Conservation (phyloP, 31 red algal genomes). For the Odonthalia washingtoniensis region DNA sequence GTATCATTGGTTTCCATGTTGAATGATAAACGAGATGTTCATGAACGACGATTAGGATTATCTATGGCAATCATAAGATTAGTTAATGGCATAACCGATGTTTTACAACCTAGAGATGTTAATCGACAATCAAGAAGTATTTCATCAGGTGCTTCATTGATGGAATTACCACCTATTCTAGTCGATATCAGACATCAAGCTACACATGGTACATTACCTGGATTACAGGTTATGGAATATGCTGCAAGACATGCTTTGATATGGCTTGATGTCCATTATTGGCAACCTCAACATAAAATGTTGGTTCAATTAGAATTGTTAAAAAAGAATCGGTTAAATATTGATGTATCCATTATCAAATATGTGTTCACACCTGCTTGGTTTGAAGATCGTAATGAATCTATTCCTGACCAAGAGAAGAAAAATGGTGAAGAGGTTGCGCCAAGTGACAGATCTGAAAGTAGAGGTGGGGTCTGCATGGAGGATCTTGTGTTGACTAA, state of each 20-base stretch:
- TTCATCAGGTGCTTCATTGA: constrained; percentile 30
- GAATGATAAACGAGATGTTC: constrained; percentile 40
- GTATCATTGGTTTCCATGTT: constrained; percentile 45
- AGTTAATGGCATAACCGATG: constrained; percentile 77
- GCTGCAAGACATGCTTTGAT: constrained; percentile 50
- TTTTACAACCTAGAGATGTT: constrained; percentile 60
- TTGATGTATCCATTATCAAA: neutral
- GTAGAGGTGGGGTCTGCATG: neutral
- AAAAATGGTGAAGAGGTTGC: constrained; percentile 1
- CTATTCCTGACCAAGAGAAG: constrained; percentile 8
- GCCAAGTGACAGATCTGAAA: neutral
- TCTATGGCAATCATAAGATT: constrained; percentile 69
- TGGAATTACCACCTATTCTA: constrained; percentile 46
- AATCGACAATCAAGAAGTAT: constrained; percentile 45
- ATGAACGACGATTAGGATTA: constrained; percentile 49
- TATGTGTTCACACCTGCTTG: neutral
- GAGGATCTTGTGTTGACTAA: neutral
- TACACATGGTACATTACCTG: constrained; percentile 56
- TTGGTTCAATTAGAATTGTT: neutral
- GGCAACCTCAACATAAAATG: constrained; percentile 60
- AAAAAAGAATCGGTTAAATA: too few relatives aligned
- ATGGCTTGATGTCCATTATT: constrained; percentile 72
- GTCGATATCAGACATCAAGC: constrained; percentile 80
- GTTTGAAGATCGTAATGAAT: neutral
- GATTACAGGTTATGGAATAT: constrained; percentile 36